phyloP scores from a whole-genome alignment of 495 filamentous ascomycete species.

The Pseudevernia furfuracea region DNA sequence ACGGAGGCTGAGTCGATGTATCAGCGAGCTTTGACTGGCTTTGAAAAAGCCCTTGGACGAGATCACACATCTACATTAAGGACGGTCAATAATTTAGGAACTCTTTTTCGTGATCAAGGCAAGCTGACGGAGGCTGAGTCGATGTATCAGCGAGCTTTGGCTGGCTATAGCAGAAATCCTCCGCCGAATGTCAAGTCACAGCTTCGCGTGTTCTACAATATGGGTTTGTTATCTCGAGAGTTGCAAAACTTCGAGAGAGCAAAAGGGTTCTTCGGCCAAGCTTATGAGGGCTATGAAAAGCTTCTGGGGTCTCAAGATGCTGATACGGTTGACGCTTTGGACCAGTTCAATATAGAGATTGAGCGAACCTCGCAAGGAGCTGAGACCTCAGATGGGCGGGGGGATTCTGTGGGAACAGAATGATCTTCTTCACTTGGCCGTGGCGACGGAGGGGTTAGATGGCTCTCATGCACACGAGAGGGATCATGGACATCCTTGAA shows the following conservation, averaged over 20 bases:
- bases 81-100: constrained; percentile 26
- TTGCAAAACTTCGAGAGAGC: neutral
- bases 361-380: neutral
- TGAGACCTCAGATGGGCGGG: neutral
- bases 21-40: constrained; percentile 14
- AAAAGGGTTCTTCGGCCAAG: neutral
- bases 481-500: no score
- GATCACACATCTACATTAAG: constrained; percentile 28
- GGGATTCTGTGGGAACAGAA: neutral
- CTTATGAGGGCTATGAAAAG: neutral
- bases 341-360: neutral
- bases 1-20: constrained; percentile 25
- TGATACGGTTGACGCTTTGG: neutral
- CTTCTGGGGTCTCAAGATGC: neutral
- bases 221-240: neutral
- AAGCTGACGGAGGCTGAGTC: constrained; percentile 29
- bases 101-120: constrained; percentile 24
- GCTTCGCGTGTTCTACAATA: neutral
- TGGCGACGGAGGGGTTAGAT: neutral
- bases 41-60: constrained; percentile 26
- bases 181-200: neutral
- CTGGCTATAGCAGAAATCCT: constrained; percentile 22
- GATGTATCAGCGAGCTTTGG: constrained; percentile 32
- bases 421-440: neutral
- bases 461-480: no score